These are phyloP conservation scores for Pisolithus tinctorius DNA, from an alignment of 768 basidiomycete species.

Conservation along the genomic window DNA sequence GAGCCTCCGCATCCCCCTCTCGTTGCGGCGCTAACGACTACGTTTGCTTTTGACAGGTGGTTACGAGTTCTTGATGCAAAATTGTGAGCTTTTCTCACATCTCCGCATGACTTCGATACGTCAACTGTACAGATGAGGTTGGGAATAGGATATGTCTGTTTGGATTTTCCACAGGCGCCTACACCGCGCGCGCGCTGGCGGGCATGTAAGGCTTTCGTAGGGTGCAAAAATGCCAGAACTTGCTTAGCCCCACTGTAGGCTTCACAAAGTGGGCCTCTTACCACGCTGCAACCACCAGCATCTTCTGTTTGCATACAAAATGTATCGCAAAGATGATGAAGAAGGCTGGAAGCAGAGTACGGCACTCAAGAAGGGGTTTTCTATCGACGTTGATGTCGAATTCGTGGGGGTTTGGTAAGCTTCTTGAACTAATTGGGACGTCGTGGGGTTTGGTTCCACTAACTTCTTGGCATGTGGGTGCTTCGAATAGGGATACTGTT, in stretches of 20 bases:
- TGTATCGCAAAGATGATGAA: conserved; percentile 56
- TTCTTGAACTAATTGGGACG: background rate
- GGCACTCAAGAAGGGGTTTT: conserved; percentile 70
- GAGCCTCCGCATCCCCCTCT: background rate
- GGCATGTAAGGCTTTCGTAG: conserved; percentile 46
- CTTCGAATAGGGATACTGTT: conserved; percentile 56
- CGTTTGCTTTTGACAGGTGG: conserved; percentile 37
- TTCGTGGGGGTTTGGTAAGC: conserved; percentile 69
- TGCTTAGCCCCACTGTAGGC: conserved; percentile 25
- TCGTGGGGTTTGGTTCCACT: background rate
- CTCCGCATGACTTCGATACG: background rate
- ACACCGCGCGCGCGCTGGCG: conserved; percentile 61
- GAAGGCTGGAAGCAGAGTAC: conserved; percentile 56
- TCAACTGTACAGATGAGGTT: conserved; percentile 39
- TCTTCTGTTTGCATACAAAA: conserved; percentile 63
- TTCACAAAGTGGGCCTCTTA: conserved; percentile 67
- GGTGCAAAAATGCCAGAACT: no score
- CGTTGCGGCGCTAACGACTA: background rate
- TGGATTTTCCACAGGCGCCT: conserved; percentile 76
- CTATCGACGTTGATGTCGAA: conserved; percentile 66
- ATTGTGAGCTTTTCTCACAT: conserved; percentile 36
- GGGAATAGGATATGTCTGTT: conserved; percentile 77
- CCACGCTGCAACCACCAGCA: conserved; percentile 68
- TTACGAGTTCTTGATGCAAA: conserved; percentile 76
- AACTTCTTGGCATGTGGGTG: background rate